phyloP scores from a whole-genome alignment of 176 grass and related monocot species.

The sorghum (Sorghum bicolor) region Sorghum_bicolor_NCBIv3 NC_012870.2:6408501-6409000 shows the following conservation, averaged over 20 bases:
- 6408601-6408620: constrained; percentile 36
- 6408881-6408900: not conserved
- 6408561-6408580: not conserved
- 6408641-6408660: constrained; percentile 15
- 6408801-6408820: not conserved
- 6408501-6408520: constrained; percentile 59
- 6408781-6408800: not conserved
- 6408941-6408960: not conserved
- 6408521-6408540: constrained; percentile 24
- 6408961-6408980: constrained; percentile 22
- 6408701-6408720: not conserved
- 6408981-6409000: too few relatives aligned
- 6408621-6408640: not conserved
- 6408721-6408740: not conserved
- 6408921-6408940: constrained; percentile 23
- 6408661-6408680: not conserved
- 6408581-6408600: constrained; percentile 34
- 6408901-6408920: constrained; percentile 12
- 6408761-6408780: not conserved
- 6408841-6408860: not conserved
- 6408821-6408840: not conserved
- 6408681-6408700: not conserved
- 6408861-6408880: not conserved
- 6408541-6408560: constrained; percentile 38
- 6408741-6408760: not conserved